Percentiles rank a stretch among this genome's conserved stretches.
phyloP scores from a whole-genome alignment of 257 asterid species.

The Plantago ovata region DNA sequence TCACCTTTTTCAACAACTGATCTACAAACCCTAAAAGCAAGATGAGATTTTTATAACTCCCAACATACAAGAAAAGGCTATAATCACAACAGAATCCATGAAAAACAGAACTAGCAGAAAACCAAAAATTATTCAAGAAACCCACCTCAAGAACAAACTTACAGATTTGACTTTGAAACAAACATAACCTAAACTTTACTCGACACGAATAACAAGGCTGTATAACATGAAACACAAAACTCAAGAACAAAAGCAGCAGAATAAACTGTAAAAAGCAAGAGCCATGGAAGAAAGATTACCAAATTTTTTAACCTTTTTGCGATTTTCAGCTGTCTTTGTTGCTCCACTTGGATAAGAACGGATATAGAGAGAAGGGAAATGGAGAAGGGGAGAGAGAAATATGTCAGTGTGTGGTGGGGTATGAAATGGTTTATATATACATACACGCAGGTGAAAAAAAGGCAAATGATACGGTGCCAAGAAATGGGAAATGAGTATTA shows the following conservation, averaged over 20 bases:
- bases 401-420: conserved; percentile 4
- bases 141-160: not conserved
- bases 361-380: no score
- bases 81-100: not conserved
- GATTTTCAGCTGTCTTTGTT: conserved; percentile 10
- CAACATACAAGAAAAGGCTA: not conserved
- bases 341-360: conserved; percentile 20
- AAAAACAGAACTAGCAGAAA: not conserved
- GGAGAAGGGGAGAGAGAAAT: no score
- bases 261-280: not conserved
- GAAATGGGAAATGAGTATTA: conserved; percentile 22
- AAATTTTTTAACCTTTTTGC: conserved; percentile 1
- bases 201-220: conserved; percentile 12
- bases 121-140: no score
- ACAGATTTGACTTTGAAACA: conserved; percentile 11
- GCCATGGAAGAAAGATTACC: conserved; percentile 21
- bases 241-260: conserved; percentile 4
- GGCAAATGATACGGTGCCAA: conserved; percentile 24
- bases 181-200: conserved; percentile 22
- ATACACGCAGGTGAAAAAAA: not conserved
- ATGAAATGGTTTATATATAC: not conserved
- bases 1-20: conserved; percentile 12
- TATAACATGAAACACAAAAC: not conserved
- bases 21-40: conserved; percentile 11
- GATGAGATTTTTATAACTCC: conserved; percentile 1